phyloP scores from a whole-genome alignment of 495 filamentous ascomycete genomes.

The Aspergillus panamensis region DNA sequence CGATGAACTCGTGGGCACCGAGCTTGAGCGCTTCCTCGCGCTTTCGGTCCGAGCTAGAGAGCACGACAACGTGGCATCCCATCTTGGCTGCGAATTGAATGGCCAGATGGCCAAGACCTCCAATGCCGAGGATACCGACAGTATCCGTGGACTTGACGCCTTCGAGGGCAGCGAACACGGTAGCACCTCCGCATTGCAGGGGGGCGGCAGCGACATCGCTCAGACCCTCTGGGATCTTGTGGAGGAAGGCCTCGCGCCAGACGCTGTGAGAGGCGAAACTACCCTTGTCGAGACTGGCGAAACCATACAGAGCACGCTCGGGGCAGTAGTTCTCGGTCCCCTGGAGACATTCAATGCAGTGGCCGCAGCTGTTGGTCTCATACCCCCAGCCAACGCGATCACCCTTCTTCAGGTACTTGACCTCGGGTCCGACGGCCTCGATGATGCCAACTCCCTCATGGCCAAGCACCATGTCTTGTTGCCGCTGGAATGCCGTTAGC shows the following conservation, averaged over 20 bases:
- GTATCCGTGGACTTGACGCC: constrained; percentile 13
- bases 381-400: constrained; percentile 24
- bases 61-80: constrained; percentile 19
- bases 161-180: constrained; percentile 12
- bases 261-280: constrained; percentile 15
- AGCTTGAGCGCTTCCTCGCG: constrained; percentile 14
- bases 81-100: constrained; percentile 19
- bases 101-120: constrained; percentile 18
- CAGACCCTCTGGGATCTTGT: constrained; percentile 14
- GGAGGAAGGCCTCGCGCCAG: constrained; percentile 18
- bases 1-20: constrained; percentile 18
- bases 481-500: not conserved
- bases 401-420: constrained; percentile 13
- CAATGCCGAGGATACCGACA: constrained; percentile 17
- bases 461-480: constrained; percentile 17
- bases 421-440: constrained; percentile 10
- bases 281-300: constrained; percentile 13
- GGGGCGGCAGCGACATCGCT: constrained; percentile 15
- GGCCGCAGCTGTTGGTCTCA: constrained; percentile 15
- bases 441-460: constrained; percentile 24
- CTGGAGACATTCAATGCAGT: constrained; percentile 13
- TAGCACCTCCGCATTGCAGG: constrained; percentile 17
- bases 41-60: constrained; percentile 16
- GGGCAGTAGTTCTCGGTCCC: constrained; percentile 13
- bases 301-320: constrained; percentile 10